Conservation (phyloP, 768 basidiomycete genomes). For the Rhizopogon vesiculosus region DNA sequence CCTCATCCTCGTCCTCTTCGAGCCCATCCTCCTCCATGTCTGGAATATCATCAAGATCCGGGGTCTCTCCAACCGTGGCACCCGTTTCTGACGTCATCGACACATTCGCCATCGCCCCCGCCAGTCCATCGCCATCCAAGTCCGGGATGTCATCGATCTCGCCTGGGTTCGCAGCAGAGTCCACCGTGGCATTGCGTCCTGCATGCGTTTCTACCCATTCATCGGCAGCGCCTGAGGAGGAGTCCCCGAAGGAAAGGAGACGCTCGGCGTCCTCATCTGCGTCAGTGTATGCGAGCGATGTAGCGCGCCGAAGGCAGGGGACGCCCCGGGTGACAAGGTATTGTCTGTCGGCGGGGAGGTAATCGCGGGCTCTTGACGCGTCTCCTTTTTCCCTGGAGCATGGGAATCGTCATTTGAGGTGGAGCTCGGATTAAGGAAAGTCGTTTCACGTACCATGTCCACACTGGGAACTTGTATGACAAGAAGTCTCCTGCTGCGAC, state of each 20-base stretch:
- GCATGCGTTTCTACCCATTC: constrained; percentile 99
- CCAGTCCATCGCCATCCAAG: constrained; percentile 54
- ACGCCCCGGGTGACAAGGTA: constrained; percentile 95
- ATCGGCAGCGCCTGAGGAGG: constrained; percentile 52
- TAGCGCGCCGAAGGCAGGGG: constrained; percentile 93
- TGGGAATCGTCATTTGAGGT: constrained; percentile 2
- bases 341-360: constrained; percentile 93
- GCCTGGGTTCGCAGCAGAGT: constrained; percentile 54
- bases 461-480: constrained; percentile 96
- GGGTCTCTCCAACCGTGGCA: constrained; percentile 51
- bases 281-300: constrained; percentile 89
- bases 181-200: constrained; percentile 52
- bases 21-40: constrained; percentile 98
- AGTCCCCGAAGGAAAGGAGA: constrained; percentile 76
- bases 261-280: constrained; percentile 96
- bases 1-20: constrained; percentile 85
- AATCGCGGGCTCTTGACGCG: constrained; percentile 78
- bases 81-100: constrained; percentile 35
- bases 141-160: constrained; percentile 86
- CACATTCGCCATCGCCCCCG: constrained; percentile 40
- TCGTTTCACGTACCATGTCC: constrained; percentile 73
- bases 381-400: constrained; percentile 89
- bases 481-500: constrained; percentile 97
- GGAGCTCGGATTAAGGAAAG: not conserved
- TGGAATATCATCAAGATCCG: constrained; percentile 95